phyloP scores from a whole-genome alignment of 257 asterid genomes.

The Gentiana dahurica region DNA sequence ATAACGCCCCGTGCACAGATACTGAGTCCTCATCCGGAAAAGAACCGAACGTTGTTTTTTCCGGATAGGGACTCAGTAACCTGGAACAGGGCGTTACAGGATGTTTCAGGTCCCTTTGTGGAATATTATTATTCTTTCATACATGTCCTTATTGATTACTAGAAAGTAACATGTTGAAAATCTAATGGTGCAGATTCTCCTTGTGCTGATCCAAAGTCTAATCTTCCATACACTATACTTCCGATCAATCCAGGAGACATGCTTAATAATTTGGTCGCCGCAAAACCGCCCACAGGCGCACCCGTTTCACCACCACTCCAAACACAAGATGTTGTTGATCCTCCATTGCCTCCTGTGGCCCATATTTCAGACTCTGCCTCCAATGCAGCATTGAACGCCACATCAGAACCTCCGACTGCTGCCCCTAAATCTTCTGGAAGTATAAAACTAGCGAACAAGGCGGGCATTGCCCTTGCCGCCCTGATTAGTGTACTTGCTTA shows the following conservation, averaged over 20 bases:
- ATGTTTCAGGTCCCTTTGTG: too few species aligned
- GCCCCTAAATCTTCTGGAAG: neutral
- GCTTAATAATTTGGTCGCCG: constrained; percentile 2
- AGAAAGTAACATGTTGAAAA: neutral
- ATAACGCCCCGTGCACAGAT: too few species aligned
- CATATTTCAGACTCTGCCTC: constrained; percentile 3
- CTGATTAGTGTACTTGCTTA: constrained; percentile 2
- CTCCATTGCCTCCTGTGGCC: constrained; percentile 12
- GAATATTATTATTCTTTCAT: too few species aligned
- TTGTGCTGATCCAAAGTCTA: constrained; percentile 10
- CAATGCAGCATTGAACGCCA: neutral
- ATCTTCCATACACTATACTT: constrained; percentile 10
- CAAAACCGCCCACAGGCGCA: constrained; percentile 14
- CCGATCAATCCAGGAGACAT: constrained; percentile 19
- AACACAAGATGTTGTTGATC: constrained; percentile 11
- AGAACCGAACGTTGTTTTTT: too few species aligned
- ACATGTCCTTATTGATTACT: neutral
- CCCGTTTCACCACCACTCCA: constrained; percentile 10
- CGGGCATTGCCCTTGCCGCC: constrained; percentile 3
- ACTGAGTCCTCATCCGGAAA: too few species aligned
- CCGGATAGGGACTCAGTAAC: too few species aligned
- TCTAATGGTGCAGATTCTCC: constrained; percentile 11
- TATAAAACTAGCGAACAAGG: neutral
- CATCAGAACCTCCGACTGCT: neutral
- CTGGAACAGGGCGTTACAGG: too few species aligned